These are phyloP conservation scores for Avena sativa DNA, from an alignment of 176 grass and related monocot genomes.

Conservation along the genomic window DNA sequence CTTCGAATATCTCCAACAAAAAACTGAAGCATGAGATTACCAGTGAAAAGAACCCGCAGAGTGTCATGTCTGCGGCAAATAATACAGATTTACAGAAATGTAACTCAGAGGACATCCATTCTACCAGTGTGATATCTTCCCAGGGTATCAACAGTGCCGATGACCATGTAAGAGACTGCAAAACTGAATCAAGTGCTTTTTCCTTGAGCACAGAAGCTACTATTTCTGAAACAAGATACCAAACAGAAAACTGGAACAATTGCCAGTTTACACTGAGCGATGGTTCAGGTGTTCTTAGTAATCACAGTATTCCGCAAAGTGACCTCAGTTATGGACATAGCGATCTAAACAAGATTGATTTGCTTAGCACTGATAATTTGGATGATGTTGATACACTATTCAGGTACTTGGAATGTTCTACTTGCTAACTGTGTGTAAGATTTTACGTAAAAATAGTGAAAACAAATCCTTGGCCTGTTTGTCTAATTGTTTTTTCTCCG, in stretches of 20 bases:
- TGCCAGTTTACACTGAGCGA: slow-evolving; percentile 43
- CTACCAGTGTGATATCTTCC: slow-evolving; percentile 34
- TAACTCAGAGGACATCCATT: slow-evolving; percentile 44
- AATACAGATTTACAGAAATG: slow-evolving; percentile 41
- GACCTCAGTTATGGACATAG: slow-evolving; percentile 53
- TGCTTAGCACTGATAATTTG: slow-evolving; percentile 82
- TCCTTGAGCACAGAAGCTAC: slow-evolving; percentile 24
- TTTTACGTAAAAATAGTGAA: neutral
- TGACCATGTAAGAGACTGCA: slow-evolving; percentile 41
- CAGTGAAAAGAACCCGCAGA: slow-evolving; percentile 35
- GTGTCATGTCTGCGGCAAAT: slow-evolving; percentile 32
- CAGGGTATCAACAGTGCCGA: slow-evolving; percentile 19
- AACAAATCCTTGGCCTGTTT: slow-evolving; percentile 5
- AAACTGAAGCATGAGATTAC: slow-evolving; percentile 49
- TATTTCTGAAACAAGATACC: neutral
- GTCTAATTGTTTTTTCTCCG: neutral
- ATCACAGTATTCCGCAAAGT: slow-evolving; percentile 42
- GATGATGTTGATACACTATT: slow-evolving; percentile 90
- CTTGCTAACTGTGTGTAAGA: neutral
- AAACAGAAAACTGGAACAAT: slow-evolving; percentile 48
- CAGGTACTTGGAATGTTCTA: slow-evolving; percentile 64
- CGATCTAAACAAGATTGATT: slow-evolving; percentile 80
- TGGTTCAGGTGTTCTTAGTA: slow-evolving; percentile 50
- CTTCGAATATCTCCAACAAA: slow-evolving; percentile 32
- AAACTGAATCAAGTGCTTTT: slow-evolving; percentile 29